Base-by-base conservation (phyloP, 495 filamentous ascomycete species). In the Filosporella fistucella region DNA sequence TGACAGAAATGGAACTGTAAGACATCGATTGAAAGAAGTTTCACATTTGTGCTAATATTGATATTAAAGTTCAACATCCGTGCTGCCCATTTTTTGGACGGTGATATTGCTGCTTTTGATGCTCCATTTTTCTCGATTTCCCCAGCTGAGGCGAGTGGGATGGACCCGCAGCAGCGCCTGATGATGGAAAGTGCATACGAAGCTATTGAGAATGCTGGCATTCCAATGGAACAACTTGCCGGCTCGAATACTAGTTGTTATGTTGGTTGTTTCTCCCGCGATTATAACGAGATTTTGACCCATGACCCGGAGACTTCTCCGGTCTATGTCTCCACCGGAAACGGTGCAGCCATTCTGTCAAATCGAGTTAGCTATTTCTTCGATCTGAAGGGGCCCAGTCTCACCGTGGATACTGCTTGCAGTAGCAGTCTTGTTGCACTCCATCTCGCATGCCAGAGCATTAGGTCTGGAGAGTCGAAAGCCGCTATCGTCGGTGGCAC, bases 341-440 rank as follows among this genome's bases (percentile, higher is more conserved):
- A 66, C 1, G 74, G 80, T 45, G 74, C 76, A 29, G 71, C 74
- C 23, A 80, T 96, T 47, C 83, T 84, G 1, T 85, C 89, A 0
- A 35, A 82, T 56, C 78, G 89, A n/a, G 74, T 78, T 46, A 69
- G 74, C 3, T 67, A 76, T 38, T 75, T 70, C 54, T 77, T 75
- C 46, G 68, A 77, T 54, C 63, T 78, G 48, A 63, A 71, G 35
- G 75, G 78, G 4, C 68, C 71, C 0, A 70, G 85, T 48, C 83
- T 86, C 55, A 21, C 22, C 6, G 3, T 35, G 7, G 38, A 50
- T 23, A 42, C 39, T 6, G 39, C 39, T 13, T 42, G 39, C 39
- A 17, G n/a, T n/a, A 35, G 32, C 32, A 40, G 36, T 13, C 13
- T 40, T 20, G 16, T 20, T 5, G 14, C 20, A 5, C 13, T 18